Percentiles rank a stretch among this genome's conserved stretches.
Evolutionary conservation across 495 filamentous ascomycete genomes (phyloP).

Genomic region (Aspergillus indologenus): DNA sequence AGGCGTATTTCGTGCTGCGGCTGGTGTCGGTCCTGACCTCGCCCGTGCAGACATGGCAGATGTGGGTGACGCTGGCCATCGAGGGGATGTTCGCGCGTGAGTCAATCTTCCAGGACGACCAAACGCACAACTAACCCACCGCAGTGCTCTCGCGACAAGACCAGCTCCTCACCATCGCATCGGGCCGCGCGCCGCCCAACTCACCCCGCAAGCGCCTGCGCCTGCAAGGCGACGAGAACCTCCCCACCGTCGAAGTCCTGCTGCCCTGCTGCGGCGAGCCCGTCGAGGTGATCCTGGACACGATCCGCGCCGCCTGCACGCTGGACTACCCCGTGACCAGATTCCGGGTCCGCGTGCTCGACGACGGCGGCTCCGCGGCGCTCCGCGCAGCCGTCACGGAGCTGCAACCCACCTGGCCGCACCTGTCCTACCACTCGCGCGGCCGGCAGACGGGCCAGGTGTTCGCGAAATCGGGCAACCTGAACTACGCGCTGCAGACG

Average conservation of each 20-base stretch:
- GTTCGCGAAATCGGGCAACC: constrained; percentile 54
- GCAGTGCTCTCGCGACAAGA: constrained; percentile 28
- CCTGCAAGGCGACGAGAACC: constrained; percentile 16
- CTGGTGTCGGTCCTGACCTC: constrained; percentile 14
- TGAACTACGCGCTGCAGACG: constrained; percentile 48
- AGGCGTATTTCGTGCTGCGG: constrained; percentile 26
- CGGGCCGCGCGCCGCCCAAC: constrained; percentile 11
- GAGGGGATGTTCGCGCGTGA: constrained; percentile 30
- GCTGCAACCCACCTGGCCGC: constrained; percentile 27
- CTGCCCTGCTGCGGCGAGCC: constrained; percentile 50
- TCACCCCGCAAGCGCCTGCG: constrained; percentile 24
- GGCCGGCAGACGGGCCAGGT: constrained; percentile 37
- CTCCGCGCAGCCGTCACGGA: constrained; percentile 32
- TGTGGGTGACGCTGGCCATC: constrained; percentile 30
- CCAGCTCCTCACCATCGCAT: constrained; percentile 23
- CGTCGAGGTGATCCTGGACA: constrained; percentile 50
- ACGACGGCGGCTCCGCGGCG: constrained; percentile 43
- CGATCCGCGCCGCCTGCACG: constrained; percentile 44
- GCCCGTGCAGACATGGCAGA: constrained; percentile 24
- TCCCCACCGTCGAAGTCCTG: constrained; percentile 47
- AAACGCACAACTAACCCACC: constrained; percentile 1
- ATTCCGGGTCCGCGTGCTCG: constrained; percentile 48
- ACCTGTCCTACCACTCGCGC: constrained; percentile 47
- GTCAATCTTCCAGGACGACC: no score
- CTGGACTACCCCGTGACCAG: constrained; percentile 47